These are phyloP conservation scores for Fusarium bulbicola DNA, from an alignment of 2,329 filamentous ascomycete species.

Conservation along the genomic window DNA sequence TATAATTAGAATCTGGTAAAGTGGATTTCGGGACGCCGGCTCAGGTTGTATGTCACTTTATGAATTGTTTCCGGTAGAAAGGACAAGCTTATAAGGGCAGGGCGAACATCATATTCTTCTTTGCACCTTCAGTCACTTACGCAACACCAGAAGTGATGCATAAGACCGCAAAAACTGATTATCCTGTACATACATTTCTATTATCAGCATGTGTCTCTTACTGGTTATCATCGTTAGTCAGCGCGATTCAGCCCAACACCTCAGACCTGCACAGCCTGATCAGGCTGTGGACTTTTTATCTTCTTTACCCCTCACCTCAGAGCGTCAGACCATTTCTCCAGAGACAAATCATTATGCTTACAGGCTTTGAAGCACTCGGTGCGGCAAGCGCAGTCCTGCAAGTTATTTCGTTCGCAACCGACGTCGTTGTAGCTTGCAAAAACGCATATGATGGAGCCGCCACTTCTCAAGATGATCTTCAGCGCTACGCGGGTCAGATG, in stretches of 20 bases:
- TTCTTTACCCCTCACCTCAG: not conserved
- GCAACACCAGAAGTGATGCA: rapidly evolving
- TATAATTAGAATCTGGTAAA: no score
- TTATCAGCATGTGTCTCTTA: not conserved
- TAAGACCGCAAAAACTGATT: not conserved
- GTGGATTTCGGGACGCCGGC: not conserved
- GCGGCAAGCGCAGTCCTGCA: slow-evolving; percentile 23
- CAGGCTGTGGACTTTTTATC: not conserved
- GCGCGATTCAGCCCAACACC: not conserved
- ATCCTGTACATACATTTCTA: not conserved
- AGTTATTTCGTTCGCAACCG: slow-evolving; percentile 13
- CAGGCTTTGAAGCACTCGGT: slow-evolving; percentile 11
- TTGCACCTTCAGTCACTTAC: not conserved
- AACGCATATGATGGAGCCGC: not conserved
- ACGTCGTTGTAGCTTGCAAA: not conserved
- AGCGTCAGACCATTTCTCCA: rapidly evolving
- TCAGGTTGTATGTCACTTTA: not conserved
- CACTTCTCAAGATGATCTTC: not conserved
- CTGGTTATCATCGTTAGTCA: rapidly evolving
- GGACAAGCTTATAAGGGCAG: rapidly evolving
- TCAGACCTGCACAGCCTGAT: not conserved
- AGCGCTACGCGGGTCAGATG: not conserved
- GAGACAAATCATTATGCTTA: not conserved
- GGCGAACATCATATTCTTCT: not conserved
- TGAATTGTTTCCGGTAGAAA: not conserved